Evolutionary conservation across 2,329 filamentous ascomycete genomes (phyloP), one percentile per base, ranked within the genome.

Genomic region (Rhynchosporium graminicola): DNA sequence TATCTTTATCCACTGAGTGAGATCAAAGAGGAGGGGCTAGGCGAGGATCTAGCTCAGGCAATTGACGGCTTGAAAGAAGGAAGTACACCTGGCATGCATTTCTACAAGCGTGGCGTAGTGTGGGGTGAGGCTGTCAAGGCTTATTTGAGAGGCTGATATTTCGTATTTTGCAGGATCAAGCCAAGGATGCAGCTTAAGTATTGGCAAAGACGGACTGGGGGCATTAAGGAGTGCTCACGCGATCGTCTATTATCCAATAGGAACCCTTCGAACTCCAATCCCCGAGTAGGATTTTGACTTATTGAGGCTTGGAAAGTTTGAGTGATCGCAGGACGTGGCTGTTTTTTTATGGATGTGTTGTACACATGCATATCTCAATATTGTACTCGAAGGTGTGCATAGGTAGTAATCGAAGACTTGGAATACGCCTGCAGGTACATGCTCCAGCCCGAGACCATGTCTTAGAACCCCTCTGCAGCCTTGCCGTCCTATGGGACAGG

Each of bases 41-140:
- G 80, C 0, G 79, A 82, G 68, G 79, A 79, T 7, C 70, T 88
- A 58, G 83, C 81, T 0, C 67, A 73, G 42, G 85, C 85, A 2
- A 84, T 87, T 70, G 84, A 88, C 62, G 86, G 86, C 0, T 69
- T 88, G 68, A 78, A 76, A 42, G 73, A 71, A 57, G 86, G 86
- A 0, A 87, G 76, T 76, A 81, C 82, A 51, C 85, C 85, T 1
- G 77, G 73, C 20, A 87, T 88, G 73, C 76, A 78, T 64, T 77
- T 79, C 52, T 88, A 89, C 71, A 89, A 88, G 74, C 74, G 80
- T 26, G 70, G 69, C 8, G 69, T 69, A 9, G 60, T 72, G 0
- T 74, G 71, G 71, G 71, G 72, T 1, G 70, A 72, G 42, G 62
- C 57, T 50, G 69, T 73, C 2, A 72, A 72, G 65, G 40, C 40